Conservation (phyloP, 1,284 basidiomycete genomes). For the Cystobasidium sp. region DNA sequence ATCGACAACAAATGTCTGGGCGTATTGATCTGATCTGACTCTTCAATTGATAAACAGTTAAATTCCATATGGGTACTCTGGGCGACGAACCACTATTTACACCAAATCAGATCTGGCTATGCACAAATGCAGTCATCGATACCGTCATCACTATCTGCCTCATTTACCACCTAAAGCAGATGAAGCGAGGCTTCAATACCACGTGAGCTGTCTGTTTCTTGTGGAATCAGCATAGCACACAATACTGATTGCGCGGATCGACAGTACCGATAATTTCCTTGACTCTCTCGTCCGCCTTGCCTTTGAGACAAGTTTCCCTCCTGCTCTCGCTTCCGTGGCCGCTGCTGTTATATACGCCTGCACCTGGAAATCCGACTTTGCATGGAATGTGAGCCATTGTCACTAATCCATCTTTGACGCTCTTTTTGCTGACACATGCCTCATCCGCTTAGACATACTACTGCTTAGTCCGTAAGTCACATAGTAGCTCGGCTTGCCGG, state of each 20-base stretch:
- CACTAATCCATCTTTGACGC: neutral
- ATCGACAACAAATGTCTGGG: neutral
- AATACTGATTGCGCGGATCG: neutral
- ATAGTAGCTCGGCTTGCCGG: neutral
- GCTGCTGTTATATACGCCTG: conserved; percentile 31
- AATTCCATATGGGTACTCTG: neutral
- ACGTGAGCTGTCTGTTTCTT: neutral
- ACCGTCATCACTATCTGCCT: conserved; percentile 28
- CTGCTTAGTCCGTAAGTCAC: conserved; percentile 18
- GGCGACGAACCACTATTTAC: conserved; percentile 24
- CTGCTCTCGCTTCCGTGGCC: conserved; percentile 11
- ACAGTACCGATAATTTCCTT: conserved; percentile 40
- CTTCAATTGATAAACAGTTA: neutral
- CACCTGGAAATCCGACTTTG: conserved; percentile 6
- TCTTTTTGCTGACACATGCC: neutral
- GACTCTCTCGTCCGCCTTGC: conserved; percentile 32
- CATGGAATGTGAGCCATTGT: conserved; percentile 33
- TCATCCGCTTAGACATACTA: conserved; percentile 8
- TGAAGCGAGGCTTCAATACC: conserved; percentile 40
- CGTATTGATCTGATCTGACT: neutral
- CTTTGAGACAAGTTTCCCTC: conserved; percentile 34
- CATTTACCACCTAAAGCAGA: conserved; percentile 7
- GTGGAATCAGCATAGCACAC: too few species aligned
- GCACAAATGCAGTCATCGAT: conserved; percentile 18
- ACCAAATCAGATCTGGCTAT: conserved; percentile 38